Conservation (phyloP, 2,329 filamentous ascomycete species). For the Tolypocladium ophioglossoides region DNA sequence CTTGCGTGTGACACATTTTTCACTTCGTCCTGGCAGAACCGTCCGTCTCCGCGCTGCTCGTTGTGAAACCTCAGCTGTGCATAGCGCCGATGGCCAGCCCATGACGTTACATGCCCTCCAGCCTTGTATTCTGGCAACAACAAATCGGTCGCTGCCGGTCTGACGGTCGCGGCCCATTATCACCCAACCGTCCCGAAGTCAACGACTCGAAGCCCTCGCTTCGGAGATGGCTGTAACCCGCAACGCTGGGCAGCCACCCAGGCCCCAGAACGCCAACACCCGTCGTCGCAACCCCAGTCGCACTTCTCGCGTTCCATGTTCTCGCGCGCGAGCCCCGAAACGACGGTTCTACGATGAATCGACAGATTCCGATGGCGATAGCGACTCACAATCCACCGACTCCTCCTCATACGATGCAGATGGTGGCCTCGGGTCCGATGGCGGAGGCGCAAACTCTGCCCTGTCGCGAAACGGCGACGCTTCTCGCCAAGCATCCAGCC, state of each 20-base stretch:
- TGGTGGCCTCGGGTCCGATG: background rate
- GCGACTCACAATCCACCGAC: background rate
- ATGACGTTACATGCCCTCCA: background rate
- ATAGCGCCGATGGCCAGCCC: background rate
- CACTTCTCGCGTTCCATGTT: slow-evolving; percentile 5
- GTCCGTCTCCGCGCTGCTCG: background rate
- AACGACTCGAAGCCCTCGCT: background rate
- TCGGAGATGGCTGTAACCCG: slow-evolving; percentile 18
- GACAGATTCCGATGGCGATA: background rate
- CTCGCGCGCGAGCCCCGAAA: slow-evolving; percentile 1
- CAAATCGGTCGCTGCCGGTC: background rate
- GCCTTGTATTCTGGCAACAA: background rate
- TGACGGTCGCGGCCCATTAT: background rate
- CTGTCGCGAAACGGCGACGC: background rate
- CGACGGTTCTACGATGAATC: slow-evolving; percentile 4
- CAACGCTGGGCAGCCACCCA: slow-evolving; percentile 9
- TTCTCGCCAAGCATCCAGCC: background rate
- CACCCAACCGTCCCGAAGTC: background rate
- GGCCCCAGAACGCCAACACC: slow-evolving; percentile 1
- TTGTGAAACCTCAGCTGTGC: background rate
- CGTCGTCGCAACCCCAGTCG: slow-evolving; percentile 14
- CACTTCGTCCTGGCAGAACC: background rate
- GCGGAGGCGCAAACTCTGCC: background rate
- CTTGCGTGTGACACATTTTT: too few species aligned
- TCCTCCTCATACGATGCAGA: background rate